Evolutionary conservation across 2,329 filamentous ascomycete species (phyloP).

Genomic region (Chaetothyriales sp.): DNA sequence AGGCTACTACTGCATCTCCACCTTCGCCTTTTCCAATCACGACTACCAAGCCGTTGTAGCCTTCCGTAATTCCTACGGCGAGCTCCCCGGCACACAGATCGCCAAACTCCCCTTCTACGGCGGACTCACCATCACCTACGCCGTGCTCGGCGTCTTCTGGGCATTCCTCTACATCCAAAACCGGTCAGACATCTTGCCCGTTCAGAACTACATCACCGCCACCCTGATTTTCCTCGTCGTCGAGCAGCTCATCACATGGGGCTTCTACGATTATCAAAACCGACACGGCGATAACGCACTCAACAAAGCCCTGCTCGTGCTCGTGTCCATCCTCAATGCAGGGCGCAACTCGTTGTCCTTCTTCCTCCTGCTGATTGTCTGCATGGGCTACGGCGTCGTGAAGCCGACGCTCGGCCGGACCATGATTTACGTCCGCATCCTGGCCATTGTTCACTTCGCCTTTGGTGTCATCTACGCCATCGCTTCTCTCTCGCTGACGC

Average conservation of each 20-base stretch:
- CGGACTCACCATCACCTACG: constrained; percentile 84
- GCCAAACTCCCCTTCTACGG: constrained; percentile 96
- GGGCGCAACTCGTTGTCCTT: constrained; percentile 84
- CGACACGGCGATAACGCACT: constrained; percentile 70
- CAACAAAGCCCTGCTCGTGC: constrained; percentile 36
- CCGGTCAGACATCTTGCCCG: constrained; percentile 82
- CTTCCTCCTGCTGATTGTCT: constrained; percentile 41
- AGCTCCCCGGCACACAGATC: constrained; percentile 88
- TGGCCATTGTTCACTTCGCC: constrained; percentile 84
- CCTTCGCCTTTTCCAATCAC: constrained; percentile 51
- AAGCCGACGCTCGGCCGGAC: constrained; percentile 82
- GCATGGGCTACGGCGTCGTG: constrained; percentile 98
- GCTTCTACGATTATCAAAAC: constrained; percentile 95
- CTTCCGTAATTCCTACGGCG: constrained; percentile 91
- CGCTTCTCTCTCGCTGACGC: constrained; percentile 74
- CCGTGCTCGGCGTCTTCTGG: constrained; percentile 77
- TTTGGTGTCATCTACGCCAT: constrained; percentile 82
- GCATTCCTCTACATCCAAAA: constrained; percentile 92
- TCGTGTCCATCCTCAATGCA: constrained; percentile 40
- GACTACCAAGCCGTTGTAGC: constrained; percentile 72
- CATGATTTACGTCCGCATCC: constrained; percentile 84
- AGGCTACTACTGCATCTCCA: constrained; percentile 90
- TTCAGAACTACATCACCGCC: constrained; percentile 98
- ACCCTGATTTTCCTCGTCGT: constrained; percentile 88
- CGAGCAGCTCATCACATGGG: constrained; percentile 98